phyloP scores from a whole-genome alignment of 768 basidiomycete genomes.

The Mycena rosella region DNA sequence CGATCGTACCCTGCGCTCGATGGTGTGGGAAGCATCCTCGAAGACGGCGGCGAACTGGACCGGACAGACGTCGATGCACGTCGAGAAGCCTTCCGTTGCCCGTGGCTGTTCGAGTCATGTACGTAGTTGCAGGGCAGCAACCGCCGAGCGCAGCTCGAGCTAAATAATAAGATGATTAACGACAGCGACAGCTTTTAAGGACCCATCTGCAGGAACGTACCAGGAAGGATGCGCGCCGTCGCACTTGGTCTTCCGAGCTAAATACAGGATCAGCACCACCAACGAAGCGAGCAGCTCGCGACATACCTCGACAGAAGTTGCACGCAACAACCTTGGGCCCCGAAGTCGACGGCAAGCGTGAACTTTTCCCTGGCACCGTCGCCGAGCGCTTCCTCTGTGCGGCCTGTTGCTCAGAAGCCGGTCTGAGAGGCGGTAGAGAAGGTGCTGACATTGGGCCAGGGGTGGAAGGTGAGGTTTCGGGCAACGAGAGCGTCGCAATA shows the following conservation, averaged over 20 bases:
- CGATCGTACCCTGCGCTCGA: slow-evolving; percentile 55
- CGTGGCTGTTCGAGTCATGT: slow-evolving; percentile 66
- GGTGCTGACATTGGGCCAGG: slow-evolving; percentile 73
- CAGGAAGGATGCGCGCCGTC: slow-evolving; percentile 90
- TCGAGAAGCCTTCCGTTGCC: slow-evolving; percentile 62
- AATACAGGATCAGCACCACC: background rate
- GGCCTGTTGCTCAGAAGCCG: slow-evolving; percentile 75
- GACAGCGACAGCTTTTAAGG: slow-evolving; percentile 19
- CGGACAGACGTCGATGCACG: slow-evolving; percentile 68
- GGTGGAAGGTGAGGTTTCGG: slow-evolving; percentile 67
- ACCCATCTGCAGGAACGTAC: slow-evolving; percentile 17
- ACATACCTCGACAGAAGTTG: slow-evolving; percentile 88
- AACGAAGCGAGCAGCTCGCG: background rate
- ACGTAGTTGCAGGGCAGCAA: slow-evolving; percentile 85
- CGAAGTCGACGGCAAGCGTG: slow-evolving; percentile 70
- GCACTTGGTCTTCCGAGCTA: slow-evolving; percentile 91
- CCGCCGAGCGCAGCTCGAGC: slow-evolving; percentile 82
- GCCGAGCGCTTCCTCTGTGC: slow-evolving; percentile 78
- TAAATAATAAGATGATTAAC: slow-evolving; percentile 27
- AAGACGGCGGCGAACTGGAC: slow-evolving; percentile 70
- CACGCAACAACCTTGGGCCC: slow-evolving; percentile 91
- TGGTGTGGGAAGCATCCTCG: slow-evolving; percentile 65
- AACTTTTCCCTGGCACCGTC: slow-evolving; percentile 73
- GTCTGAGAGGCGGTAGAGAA: slow-evolving; percentile 72
- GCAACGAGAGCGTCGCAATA: slow-evolving; percentile 76